Percentiles rank a stretch among this genome's conserved stretches.
phyloP scores from a whole-genome alignment of 441 rosid genomes.

The Erysimum cheiri region DNA sequence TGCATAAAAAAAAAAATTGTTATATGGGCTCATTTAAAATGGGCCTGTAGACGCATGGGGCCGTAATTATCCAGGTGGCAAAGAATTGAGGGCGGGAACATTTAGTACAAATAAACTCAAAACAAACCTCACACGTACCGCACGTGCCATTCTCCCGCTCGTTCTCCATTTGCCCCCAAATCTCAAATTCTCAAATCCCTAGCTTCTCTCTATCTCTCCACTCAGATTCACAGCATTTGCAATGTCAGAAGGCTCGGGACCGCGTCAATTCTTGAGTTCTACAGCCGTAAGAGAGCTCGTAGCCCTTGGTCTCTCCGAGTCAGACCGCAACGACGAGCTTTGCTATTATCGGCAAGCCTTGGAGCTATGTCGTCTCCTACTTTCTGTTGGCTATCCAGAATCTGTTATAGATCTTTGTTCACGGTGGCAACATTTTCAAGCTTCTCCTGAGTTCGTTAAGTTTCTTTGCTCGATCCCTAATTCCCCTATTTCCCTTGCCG shows the following conservation, averaged over 20 bases:
- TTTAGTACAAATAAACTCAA: slow-evolving; percentile 27
- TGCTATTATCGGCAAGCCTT: slow-evolving; percentile 64
- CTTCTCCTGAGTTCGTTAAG: slow-evolving; percentile 51
- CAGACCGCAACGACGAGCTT: slow-evolving; percentile 44
- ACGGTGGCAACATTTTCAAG: slow-evolving; percentile 52
- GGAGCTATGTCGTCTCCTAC: slow-evolving; percentile 63
- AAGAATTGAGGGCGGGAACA: slow-evolving; percentile 36
- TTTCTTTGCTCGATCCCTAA: slow-evolving; percentile 60
- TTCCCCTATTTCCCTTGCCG: slow-evolving; percentile 64
- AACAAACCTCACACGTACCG: slow-evolving; percentile 24
- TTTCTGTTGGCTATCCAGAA: slow-evolving; percentile 63
- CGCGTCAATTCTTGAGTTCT: slow-evolving; percentile 42
- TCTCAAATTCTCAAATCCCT: slow-evolving; percentile 38
- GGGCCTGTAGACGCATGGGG: slow-evolving; percentile 16
- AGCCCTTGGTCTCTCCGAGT: slow-evolving; percentile 47
- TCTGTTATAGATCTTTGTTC: slow-evolving; percentile 55
- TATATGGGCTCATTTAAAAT: slow-evolving; percentile 5
- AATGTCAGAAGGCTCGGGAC: slow-evolving; percentile 39
- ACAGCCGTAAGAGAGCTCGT: slow-evolving; percentile 41
- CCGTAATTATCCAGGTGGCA: not conserved
- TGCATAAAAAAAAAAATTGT: not conserved
- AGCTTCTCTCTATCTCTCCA: slow-evolving; percentile 19
- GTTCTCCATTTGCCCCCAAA: slow-evolving; percentile 35
- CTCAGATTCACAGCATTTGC: slow-evolving; percentile 36
- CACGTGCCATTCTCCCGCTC: slow-evolving; percentile 43